phyloP scores from a whole-genome alignment of 768 basidiomycete genomes.

The Naganishia vaughanmartiniae region DNA sequence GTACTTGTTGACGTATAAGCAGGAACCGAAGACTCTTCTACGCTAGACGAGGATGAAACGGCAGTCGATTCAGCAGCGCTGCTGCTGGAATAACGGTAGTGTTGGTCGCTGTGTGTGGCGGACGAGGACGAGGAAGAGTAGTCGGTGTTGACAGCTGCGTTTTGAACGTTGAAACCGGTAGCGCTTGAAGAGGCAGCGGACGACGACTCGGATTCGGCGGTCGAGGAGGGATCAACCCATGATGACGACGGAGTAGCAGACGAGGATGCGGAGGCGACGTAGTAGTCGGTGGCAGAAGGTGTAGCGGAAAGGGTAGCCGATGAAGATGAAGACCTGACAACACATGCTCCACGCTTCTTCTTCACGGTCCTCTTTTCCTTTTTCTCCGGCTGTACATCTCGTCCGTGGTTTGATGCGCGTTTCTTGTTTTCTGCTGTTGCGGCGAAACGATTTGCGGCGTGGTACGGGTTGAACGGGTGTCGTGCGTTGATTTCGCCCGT shows the following conservation, averaged over 20 bases:
- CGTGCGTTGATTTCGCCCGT: neutral
- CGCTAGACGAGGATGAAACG: constrained; percentile 27
- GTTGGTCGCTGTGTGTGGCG: constrained; percentile 25
- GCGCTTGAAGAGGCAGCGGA: constrained; percentile 32
- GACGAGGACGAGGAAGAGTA: constrained; percentile 28
- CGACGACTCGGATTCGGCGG: constrained; percentile 22
- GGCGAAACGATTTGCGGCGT: constrained; percentile 62
- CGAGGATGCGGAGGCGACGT: constrained; percentile 32
- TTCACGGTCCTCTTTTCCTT: constrained; percentile 12
- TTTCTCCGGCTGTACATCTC: neutral
- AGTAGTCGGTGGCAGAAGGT: constrained; percentile 31
- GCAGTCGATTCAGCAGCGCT: constrained; percentile 6
- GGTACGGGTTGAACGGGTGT: constrained; percentile 51
- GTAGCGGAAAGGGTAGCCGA: constrained; percentile 29
- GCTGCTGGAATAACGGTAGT: neutral
- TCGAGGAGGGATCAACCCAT: constrained; percentile 32
- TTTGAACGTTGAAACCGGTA: constrained; percentile 9
- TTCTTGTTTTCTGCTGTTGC: constrained; percentile 9
- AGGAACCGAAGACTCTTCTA: neutral
- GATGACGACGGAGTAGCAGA: constrained; percentile 24
- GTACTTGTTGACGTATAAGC: constrained; percentile 5
- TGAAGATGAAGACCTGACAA: constrained; percentile 5
- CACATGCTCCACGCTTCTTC: neutral
- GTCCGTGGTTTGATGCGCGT: constrained; percentile 8
- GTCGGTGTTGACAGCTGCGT: constrained; percentile 31